phyloP scores from a whole-genome alignment of 2,329 filamentous ascomycete genomes.

The Bipolaris victoriae region DNA sequence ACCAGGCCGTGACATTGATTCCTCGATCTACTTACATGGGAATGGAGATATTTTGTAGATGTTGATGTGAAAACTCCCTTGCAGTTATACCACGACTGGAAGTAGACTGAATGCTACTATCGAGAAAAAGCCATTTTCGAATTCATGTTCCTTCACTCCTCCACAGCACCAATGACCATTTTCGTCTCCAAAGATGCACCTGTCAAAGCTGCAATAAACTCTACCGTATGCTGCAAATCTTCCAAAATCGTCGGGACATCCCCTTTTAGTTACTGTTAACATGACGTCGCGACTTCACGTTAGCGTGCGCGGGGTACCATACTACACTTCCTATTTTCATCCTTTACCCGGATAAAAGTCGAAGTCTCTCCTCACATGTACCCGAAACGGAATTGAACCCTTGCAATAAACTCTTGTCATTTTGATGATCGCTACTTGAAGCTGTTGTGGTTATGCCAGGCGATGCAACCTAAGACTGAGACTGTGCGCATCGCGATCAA shows the following conservation, averaged over 20 bases:
- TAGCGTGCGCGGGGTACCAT: background rate
- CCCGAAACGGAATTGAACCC: background rate
- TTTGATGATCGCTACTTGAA: constrained; percentile 1
- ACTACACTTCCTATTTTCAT: too few species aligned
- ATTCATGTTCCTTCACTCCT: too few species aligned
- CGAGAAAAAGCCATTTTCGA: too few species aligned
- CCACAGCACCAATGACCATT: too few species aligned
- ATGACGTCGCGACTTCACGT: background rate
- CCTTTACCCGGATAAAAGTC: background rate
- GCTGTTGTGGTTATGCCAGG: background rate
- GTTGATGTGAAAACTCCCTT: too few species aligned
- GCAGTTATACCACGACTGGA: too few species aligned
- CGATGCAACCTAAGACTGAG: constrained; percentile 9
- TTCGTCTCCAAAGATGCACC: too few species aligned
- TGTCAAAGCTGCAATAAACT: too few species aligned
- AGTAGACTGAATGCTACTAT: too few species aligned
- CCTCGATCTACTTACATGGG: too few species aligned
- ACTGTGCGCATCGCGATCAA: constrained; percentile 7
- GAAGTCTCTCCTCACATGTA: constrained; percentile 9
- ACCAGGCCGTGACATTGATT: too few species aligned
- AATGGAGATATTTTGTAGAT: too few species aligned
- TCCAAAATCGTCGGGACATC: background rate
- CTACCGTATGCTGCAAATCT: background rate
- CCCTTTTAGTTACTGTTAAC: background rate
- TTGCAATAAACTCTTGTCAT: background rate